Evolutionary conservation across 371 early-diverging fungal species (phyloP).

Genomic region (Amoeboaphelidium protococcarum): DNA sequence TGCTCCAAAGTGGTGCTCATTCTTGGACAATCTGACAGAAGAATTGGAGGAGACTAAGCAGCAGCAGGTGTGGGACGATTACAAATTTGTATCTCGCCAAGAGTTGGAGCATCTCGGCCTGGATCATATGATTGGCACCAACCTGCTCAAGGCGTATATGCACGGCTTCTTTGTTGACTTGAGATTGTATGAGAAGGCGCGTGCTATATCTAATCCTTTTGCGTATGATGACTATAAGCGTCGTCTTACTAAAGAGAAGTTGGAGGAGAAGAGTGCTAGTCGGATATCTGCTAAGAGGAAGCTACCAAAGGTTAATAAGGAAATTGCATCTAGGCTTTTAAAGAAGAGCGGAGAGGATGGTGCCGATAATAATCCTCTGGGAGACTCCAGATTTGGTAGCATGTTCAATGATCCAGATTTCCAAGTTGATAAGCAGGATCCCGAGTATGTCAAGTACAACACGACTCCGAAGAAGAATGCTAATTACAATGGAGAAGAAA

Average conservation of each 20-base stretch:
- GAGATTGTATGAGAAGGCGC: constrained; percentile 63
- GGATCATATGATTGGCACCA: constrained; percentile 76
- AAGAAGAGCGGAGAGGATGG: constrained; percentile 6
- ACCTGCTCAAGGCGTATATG: constrained; percentile 86
- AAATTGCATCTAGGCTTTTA: constrained; percentile 41
- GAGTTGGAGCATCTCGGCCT: constrained; percentile 57
- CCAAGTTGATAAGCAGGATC: constrained; percentile 43
- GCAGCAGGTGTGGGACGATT: constrained; percentile 67
- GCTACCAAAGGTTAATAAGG: constrained; percentile 67
- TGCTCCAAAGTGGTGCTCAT: constrained; percentile 85
- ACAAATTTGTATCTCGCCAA: constrained; percentile 80
- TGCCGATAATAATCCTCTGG: constrained; percentile 19
- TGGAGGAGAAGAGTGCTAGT: constrained; percentile 59
- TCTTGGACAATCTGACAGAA: constrained; percentile 90
- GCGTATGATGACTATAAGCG: constrained; percentile 33
- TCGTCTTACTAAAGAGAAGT: constrained; percentile 39
- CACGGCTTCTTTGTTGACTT: constrained; percentile 93
- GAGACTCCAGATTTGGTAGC: constrained; percentile 58
- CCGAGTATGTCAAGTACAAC: neutral
- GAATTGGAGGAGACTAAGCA: constrained; percentile 80
- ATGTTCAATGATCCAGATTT: constrained; percentile 78
- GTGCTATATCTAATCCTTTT: constrained; percentile 1
- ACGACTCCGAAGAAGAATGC: neutral
- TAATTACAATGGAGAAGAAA: neutral
- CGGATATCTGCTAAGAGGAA: constrained; percentile 57